Percentiles rank a stretch among this genome's conserved stretches.
Conservation (phyloP, 495 filamentous ascomycete genomes). For the Staphylotrichum longicolle region DNA sequence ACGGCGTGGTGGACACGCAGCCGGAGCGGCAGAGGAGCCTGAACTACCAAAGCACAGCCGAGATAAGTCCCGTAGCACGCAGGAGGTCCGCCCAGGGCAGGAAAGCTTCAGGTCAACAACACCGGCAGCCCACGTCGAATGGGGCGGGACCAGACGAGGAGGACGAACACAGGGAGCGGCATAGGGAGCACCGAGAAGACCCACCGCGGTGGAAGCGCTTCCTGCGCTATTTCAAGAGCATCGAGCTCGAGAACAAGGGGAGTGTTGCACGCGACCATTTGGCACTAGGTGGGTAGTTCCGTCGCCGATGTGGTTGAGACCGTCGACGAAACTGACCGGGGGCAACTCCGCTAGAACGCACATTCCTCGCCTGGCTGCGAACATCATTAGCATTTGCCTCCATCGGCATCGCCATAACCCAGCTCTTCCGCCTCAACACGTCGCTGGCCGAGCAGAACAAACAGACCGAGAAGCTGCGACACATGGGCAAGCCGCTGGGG, state of each 20-base stretch:
- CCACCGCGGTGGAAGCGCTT: constrained; percentile 37
- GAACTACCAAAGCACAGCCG: constrained; percentile 40
- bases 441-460: constrained; percentile 45
- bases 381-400: constrained; percentile 94
- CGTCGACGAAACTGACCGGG: constrained; percentile 16
- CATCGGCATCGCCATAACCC: constrained; percentile 94
- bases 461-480: constrained; percentile 54
- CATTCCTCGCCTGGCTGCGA: constrained; percentile 94
- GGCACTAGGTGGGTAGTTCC: constrained; percentile 65
- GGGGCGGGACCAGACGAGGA: constrained; percentile 1
- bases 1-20: constrained; percentile 35
- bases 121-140: constrained; percentile 9
- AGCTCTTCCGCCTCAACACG: constrained; percentile 91
- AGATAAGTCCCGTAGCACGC: constrained; percentile 23
- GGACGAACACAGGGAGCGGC: constrained; percentile 25
- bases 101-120: constrained; percentile 14
- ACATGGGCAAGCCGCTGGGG: constrained; percentile 88
- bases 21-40: constrained; percentile 26
- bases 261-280: constrained; percentile 94
- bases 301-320: no score
- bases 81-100: constrained; percentile 21
- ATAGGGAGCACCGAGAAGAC: constrained; percentile 25
- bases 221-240: constrained; percentile 69
- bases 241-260: constrained; percentile 96
- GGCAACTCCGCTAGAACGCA: constrained; percentile 64